Base-by-base conservation (phyloP, 345 rosid genomes). In the Linum tenue region DNA sequence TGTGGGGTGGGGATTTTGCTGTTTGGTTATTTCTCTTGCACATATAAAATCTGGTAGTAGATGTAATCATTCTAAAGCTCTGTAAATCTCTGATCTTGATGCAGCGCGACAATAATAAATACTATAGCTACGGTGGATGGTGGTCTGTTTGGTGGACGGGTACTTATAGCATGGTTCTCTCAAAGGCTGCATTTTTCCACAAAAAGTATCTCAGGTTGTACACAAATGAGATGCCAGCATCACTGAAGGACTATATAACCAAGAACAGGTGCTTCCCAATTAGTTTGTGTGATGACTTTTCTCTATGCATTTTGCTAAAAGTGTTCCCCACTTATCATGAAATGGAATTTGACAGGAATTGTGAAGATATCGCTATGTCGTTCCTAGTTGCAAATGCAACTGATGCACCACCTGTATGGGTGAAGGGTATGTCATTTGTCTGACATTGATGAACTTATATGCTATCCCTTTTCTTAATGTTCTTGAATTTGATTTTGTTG, bases 131-230 rank as follows among this genome's bases (percentile, higher is more conserved):
- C 77, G 83, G 84, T 43, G 98, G 98, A 63, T 92, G 98, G 98
- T 92, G 98, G 97, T 90, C 98, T 69, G 98, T 92, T 64, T 92
- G 98, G 98, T 92, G 98, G 97, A 86, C 91, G 7, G 98, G 98
- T 60, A 86, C 87, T 11, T 92, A 90, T 60, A 92, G 89, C 72
- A 86, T 92, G 94, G 84, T 92, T 48, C 98, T 92, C 76, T 90
- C 98, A 60, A 92, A 92, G 77, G 97, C 97, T 37, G 88, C 98
- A 60, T 92, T 92, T 78, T 88, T 90, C 87, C 96, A 92, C 87
- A 90, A 88, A 70, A 92, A 92, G 71, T 92, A 88, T 69, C 92
- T 92, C 35, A 77, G 65, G 14, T 78, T 88, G 64, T 92, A 92
- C 79, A 88, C 91, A n/a, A 78, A 88, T 63, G 79, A 68, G 80